Conservation (phyloP, 164 flowering plant species). For the Sextonia rubra region DNA sequence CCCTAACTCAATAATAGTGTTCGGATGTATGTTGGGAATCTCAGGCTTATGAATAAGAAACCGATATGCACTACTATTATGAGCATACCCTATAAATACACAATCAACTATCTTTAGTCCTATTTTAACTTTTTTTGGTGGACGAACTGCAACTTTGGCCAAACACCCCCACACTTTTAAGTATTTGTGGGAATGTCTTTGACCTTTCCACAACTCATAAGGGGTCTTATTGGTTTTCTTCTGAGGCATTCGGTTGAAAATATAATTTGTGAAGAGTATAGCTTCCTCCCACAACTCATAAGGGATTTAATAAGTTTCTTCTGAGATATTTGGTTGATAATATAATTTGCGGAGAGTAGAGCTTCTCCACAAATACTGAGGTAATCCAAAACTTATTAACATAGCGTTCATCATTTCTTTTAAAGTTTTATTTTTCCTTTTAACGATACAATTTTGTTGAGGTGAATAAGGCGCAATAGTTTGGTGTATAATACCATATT, state of each 20-base stretch:
- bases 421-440: constrained; percentile 5
- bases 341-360: too few relatives aligned
- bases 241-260: neutral
- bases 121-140: neutral
- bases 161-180: constrained; percentile 7
- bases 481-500: constrained; percentile 18
- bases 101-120: neutral
- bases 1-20: neutral
- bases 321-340: too few relatives aligned
- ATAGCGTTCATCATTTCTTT: constrained; percentile 10
- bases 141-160: neutral
- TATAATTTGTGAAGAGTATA: neutral
- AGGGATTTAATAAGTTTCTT: too few relatives aligned
- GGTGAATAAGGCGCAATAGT: constrained; percentile 13
- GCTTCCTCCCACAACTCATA: constrained; percentile 3
- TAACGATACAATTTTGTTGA: neutral
- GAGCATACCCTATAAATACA: constrained; percentile 4
- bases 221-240: neutral
- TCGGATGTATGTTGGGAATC: neutral
- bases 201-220: constrained; percentile 4
- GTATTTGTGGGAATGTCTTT: neutral
- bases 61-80: neutral
- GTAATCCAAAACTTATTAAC: constrained; percentile 3
- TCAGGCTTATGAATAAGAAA: neutral
- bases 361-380: neutral